Evolutionary conservation across 306 rosid species (phyloP).

Genomic region (Trichosanthes cucumerina): DNA sequence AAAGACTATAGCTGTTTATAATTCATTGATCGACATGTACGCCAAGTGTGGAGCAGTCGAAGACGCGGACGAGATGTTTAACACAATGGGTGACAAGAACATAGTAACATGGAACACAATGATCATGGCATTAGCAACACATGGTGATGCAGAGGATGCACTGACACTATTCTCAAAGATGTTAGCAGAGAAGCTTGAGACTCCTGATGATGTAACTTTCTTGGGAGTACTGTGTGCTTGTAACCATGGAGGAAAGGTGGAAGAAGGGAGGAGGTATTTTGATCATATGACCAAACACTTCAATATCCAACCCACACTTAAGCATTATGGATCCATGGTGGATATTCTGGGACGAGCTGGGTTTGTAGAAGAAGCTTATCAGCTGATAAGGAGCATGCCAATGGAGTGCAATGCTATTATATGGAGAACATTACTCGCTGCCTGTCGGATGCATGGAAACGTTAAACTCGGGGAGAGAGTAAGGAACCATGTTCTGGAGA

Average conservation of each 20-base stretch:
- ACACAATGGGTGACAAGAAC: constrained; percentile 32
- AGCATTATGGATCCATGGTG: constrained; percentile 80
- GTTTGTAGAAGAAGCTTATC: constrained; percentile 47
- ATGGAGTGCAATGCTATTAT: constrained; percentile 53
- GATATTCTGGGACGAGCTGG: constrained; percentile 78
- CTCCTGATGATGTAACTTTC: constrained; percentile 53
- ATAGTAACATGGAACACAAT: constrained; percentile 71
- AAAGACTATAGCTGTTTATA: constrained; percentile 22
- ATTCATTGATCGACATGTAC: constrained; percentile 65
- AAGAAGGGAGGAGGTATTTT: constrained; percentile 44
- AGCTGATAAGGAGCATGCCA: constrained; percentile 44
- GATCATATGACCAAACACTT: constrained; percentile 37
- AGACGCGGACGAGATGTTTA: constrained; percentile 37
- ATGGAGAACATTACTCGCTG: constrained; percentile 66
- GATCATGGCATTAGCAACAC: constrained; percentile 61
- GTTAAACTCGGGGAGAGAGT: constrained; percentile 55
- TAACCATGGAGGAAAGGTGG: constrained; percentile 58
- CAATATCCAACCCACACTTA: constrained; percentile 43
- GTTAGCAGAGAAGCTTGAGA: constrained; percentile 32
- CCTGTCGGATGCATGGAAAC: constrained; percentile 46
- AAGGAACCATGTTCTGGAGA: constrained; percentile 39
- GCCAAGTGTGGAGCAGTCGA: constrained; percentile 73
- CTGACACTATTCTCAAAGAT: constrained; percentile 35
- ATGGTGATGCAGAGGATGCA: constrained; percentile 45
- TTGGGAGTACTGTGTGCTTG: constrained; percentile 69